Percentiles rank a stretch among this genome's conserved stretches.
Evolutionary conservation across 1,139 yeast species (phyloP).

Genomic region (Saccharomyces hybrid): DNA sequence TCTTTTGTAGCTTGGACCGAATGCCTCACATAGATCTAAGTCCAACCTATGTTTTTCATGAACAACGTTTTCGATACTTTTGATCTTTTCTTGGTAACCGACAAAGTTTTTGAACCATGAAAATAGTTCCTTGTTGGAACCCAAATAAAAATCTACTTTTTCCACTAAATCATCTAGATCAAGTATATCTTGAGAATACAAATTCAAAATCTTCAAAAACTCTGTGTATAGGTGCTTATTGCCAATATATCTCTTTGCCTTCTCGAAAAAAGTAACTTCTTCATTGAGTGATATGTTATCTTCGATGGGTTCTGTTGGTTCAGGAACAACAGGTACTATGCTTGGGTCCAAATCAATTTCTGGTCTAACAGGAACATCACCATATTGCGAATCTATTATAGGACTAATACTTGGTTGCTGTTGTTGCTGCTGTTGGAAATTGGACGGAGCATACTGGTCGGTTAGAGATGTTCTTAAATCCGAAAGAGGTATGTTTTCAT

Average conservation of each 20-base stretch:
- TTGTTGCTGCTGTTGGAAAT: neutral
- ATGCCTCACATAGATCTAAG: conserved; percentile 70
- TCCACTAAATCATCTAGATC: conserved; percentile 77
- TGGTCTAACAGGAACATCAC: conserved; percentile 46
- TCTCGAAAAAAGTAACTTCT: conserved; percentile 85
- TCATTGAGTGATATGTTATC: conserved; percentile 61
- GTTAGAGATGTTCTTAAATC: neutral
- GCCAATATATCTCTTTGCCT: conserved; percentile 82
- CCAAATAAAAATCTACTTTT: conserved; percentile 78
- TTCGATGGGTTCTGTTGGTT: conserved; percentile 67
- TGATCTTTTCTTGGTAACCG: conserved; percentile 71
- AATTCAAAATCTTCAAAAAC: conserved; percentile 75
- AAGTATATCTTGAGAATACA: conserved; percentile 84
- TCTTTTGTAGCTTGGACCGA: conserved; percentile 89
- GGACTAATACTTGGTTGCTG: neutral
- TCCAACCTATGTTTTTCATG: conserved; percentile 88
- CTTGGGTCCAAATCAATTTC: conserved; percentile 50
- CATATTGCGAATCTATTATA: neutral
- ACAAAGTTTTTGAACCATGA: conserved; percentile 91
- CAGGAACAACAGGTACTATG: conserved; percentile 77
- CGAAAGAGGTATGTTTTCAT: neutral
- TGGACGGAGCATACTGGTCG: neutral
- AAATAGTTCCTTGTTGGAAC: conserved; percentile 68
- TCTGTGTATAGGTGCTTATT: conserved; percentile 87
- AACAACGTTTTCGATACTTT: conserved; percentile 76